A percentile compares a stretch with the other conserved stretches of the same genome.
phyloP scores from a whole-genome alignment of 2,329 filamentous ascomycete genomes.

The Diaporthe destruens region DNA sequence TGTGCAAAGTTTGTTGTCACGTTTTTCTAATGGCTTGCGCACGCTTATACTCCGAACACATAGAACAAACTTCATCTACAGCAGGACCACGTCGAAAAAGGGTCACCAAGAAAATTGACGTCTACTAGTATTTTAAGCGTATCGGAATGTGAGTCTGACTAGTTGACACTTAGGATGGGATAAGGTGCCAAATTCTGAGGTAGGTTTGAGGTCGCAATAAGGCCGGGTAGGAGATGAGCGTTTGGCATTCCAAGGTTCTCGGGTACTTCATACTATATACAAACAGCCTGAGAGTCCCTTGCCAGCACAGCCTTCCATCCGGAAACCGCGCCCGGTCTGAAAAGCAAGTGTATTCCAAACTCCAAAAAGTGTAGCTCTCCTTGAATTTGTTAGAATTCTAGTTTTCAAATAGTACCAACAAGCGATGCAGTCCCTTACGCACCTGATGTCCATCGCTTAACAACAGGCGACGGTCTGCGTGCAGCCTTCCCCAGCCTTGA shows the following conservation, averaged over 20 bases:
- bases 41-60: too few species aligned
- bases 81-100: too few species aligned
- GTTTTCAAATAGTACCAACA: fast-evolving
- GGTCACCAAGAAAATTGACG: too few species aligned
- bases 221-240: neutral
- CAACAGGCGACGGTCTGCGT: slow-evolving; percentile 17
- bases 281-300: neutral
- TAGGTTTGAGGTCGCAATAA: neutral
- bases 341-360: neutral
- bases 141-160: neutral
- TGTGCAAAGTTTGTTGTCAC: too few species aligned
- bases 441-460: neutral
- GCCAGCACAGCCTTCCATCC: neutral
- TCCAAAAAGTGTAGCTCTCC: neutral
- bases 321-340: too few species aligned
- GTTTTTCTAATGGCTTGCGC: too few species aligned
- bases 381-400: neutral
- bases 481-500: neutral
- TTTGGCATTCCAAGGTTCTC: neutral
- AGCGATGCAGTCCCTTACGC: neutral
- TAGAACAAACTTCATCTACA: too few species aligned
- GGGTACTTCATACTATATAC: neutral
- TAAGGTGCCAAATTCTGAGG: neutral
- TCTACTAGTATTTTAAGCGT: neutral
- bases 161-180: neutral